These are phyloP conservation scores for Filobasidium floriforme DNA, from an alignment of 768 basidiomycete genomes.

Conservation along the genomic window DNA sequence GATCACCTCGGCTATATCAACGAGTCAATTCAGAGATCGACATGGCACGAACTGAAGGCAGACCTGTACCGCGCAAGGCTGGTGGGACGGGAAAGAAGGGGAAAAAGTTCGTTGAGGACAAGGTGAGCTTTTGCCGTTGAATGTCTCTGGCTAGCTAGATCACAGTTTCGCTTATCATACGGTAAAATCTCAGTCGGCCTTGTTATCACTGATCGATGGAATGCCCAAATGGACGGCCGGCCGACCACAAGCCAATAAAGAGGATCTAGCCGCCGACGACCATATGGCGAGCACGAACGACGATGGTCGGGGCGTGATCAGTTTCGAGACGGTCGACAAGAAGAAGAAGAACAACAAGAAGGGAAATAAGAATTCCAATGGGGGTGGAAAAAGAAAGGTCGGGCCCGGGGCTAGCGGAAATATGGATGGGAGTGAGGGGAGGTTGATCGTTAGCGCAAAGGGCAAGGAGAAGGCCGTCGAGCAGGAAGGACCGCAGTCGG, in stretches of 20 bases:
- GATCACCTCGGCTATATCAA: too few species aligned
- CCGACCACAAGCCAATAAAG: slow-evolving; percentile 1
- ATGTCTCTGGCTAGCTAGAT: background rate
- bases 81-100: slow-evolving; percentile 24
- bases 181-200: slow-evolving; percentile 7
- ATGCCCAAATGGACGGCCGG: slow-evolving; percentile 5
- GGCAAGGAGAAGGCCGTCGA: background rate
- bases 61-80: slow-evolving; percentile 13
- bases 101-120: slow-evolving; percentile 24
- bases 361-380: background rate
- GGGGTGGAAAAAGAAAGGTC: background rate
- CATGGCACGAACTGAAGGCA: background rate
- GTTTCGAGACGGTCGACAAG: slow-evolving; percentile 4
- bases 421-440: slow-evolving; percentile 2
- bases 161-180: background rate
- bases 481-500: background rate
- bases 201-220: slow-evolving; percentile 18
- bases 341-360: slow-evolving; percentile 15
- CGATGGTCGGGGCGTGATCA: background rate
- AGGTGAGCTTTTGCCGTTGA: slow-evolving; percentile 1
- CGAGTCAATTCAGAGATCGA: too few species aligned
- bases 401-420: background rate
- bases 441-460: background rate
- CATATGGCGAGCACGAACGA: slow-evolving; percentile 3
- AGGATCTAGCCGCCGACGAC: background rate